Conservation (phyloP, 2,329 filamentous ascomycete species). For the Fusarium nanum region DNA sequence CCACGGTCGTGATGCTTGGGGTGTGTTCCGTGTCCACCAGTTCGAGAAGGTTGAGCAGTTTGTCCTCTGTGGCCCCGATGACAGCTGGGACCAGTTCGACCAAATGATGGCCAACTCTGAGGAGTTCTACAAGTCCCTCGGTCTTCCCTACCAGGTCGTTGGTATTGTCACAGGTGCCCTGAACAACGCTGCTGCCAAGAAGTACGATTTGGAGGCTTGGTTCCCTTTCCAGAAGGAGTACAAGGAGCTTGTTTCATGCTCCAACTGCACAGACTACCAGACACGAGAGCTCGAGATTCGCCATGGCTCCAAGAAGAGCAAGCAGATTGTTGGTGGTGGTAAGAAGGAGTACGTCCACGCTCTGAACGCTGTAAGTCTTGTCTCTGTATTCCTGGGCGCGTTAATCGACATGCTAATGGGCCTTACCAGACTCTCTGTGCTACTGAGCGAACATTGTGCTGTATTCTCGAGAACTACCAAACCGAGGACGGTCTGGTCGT, state of each 20-base stretch:
- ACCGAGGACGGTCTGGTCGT: slow-evolving; percentile 85
- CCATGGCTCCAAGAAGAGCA: slow-evolving; percentile 79
- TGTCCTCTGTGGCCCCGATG: slow-evolving; percentile 83
- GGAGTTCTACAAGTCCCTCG: slow-evolving; percentile 92
- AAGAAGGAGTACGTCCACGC: slow-evolving; percentile 94
- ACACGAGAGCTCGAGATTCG: slow-evolving; percentile 92
- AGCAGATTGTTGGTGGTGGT: slow-evolving; percentile 72
- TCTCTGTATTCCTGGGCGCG: neutral
- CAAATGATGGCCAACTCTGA: slow-evolving; percentile 92
- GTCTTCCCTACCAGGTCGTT: slow-evolving; percentile 90
- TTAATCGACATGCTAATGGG: slow-evolving; percentile 14
- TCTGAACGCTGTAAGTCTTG: slow-evolving; percentile 72
- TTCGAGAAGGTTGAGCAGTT: slow-evolving; percentile 95
- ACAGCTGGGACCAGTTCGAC: slow-evolving; percentile 93
- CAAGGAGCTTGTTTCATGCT: slow-evolving; percentile 97
- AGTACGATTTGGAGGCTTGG: slow-evolving; percentile 96
- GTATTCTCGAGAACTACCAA: slow-evolving; percentile 97
- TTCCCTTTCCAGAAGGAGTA: slow-evolving; percentile 97
- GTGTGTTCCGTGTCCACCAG: slow-evolving; percentile 97
- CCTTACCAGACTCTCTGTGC: slow-evolving; percentile 75
- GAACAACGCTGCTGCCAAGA: slow-evolving; percentile 82
- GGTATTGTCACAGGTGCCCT: slow-evolving; percentile 96
- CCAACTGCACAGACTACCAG: slow-evolving; percentile 98
- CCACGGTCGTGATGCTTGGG: slow-evolving; percentile 91
- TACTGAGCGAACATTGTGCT: slow-evolving; percentile 92